A percentile compares a stretch with the other conserved stretches of the same genome.
Conservation (phyloP, 805 yeast species). For the Cyberlindnera xylosilytica region DNA sequence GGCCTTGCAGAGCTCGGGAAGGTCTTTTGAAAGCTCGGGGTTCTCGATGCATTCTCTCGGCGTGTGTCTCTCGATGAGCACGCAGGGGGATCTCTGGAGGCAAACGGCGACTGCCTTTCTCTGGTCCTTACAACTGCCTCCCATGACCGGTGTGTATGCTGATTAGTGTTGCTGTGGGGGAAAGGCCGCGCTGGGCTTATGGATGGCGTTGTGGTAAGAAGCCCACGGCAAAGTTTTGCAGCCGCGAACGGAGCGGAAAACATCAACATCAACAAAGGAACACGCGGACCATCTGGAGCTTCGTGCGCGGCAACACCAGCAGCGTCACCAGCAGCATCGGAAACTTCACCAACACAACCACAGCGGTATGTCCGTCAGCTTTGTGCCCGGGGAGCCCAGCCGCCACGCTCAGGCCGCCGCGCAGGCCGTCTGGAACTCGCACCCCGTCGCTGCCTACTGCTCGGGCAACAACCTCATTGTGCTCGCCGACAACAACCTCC, state of each 20-base stretch:
- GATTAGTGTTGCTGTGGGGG: background rate
- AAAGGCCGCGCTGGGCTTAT: no score
- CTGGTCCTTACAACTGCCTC: slow-evolving; percentile 79
- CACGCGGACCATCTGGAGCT: no score
- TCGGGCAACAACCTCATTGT: slow-evolving; percentile 86
- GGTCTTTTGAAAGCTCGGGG: slow-evolving; percentile 68
- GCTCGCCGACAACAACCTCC: slow-evolving; percentile 56
- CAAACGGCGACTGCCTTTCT: slow-evolving; percentile 94
- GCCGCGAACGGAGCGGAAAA: no score
- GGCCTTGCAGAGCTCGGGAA: slow-evolving; percentile 87
- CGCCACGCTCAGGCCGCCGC: slow-evolving; percentile 49
- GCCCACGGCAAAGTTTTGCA: no score
- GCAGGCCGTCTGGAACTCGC: slow-evolving; percentile 63
- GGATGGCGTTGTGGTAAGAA: no score
- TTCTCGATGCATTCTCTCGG: slow-evolving; percentile 85
- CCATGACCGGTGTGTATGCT: slow-evolving; percentile 9
- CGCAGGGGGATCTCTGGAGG: slow-evolving; percentile 95
- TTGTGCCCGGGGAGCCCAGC: slow-evolving; percentile 86
- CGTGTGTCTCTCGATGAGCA: slow-evolving; percentile 80
- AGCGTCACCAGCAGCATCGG: background rate
- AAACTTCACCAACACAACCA: background rate
- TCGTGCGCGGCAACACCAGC: no score
- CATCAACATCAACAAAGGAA: no score
- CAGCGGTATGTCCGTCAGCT: slow-evolving; percentile 52
- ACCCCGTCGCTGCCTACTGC: slow-evolving; percentile 62